Evolutionary conservation across 768 basidiomycete genomes (phyloP), one percentile per base, ranked within the genome.

Genomic region (Cubamyces lactineus): DNA sequence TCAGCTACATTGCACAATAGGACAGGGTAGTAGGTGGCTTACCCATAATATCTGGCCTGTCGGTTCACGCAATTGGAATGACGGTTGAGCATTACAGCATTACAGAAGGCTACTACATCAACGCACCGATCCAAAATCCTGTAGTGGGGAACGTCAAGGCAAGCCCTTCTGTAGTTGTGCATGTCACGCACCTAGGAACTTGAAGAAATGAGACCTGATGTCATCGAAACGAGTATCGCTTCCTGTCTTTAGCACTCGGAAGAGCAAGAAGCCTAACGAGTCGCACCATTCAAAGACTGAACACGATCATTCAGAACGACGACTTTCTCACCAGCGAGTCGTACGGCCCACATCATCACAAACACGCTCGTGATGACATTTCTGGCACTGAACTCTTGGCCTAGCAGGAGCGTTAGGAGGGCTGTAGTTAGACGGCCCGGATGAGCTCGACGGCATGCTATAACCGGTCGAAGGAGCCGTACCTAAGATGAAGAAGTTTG

Each of bases 401-500:
- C 86, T 54, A 82, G 73, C 21, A 85, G 73, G n/a, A 88, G 74
- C 0, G 87, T 87, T 41, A 88, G 72, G 24, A 89, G 74, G 2
- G 87, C 86, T 85, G 57, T 15, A 2, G 12, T 26, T 9, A 5
- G n/a, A n/a, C 4, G 41, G 23, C 38, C 26, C 47, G 21, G 15
- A 21, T 62, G 11, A 52, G 16, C 19, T 17, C 1, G 1, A 15
- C 21, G 2, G 38, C 12, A 30, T 45, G 17, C 21, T 48, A 47
- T 15, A 13, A 38, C 23, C 11, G 24, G 3, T 45, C 72, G 49
- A 6, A 9, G 11, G 11, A 9, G 34, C 34, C 57, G 12, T 49
- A 80, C 86, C 82, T 67, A 89, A 73, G 15, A 86, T 69, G 72
- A 88, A 86, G 75, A 88, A 88, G 70, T 89, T 89, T 16, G 84